Evolutionary conservation across 352 stramenopile species (phyloP).

Genomic region (Globisporangium mamillatum): DNA sequence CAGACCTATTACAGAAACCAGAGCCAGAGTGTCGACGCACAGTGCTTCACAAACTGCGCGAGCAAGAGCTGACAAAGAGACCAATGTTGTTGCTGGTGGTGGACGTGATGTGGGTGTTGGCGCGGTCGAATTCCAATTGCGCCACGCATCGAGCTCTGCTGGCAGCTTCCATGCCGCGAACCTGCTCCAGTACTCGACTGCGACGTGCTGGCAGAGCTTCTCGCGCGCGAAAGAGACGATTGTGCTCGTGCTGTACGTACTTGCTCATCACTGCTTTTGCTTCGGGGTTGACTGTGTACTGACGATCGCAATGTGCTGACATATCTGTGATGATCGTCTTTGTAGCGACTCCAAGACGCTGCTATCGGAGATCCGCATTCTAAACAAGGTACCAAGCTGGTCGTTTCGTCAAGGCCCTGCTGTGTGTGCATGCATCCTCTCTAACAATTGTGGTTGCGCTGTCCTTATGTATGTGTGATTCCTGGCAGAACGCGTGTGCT

Average conservation of each 20-base stretch:
- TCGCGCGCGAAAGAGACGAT: constrained; percentile 45
- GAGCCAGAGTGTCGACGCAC: neutral
- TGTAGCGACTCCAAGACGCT: constrained; percentile 59
- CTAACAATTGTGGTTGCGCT: neutral
- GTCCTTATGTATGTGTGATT: neutral
- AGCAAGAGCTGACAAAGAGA: too few relatives aligned
- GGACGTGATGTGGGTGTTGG: neutral
- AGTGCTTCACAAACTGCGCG: neutral
- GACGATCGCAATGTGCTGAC: neutral
- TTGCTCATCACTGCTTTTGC: neutral
- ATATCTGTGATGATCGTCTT: neutral
- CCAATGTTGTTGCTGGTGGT: neutral
- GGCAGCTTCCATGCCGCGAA: constrained; percentile 29
- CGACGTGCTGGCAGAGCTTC: constrained; percentile 64
- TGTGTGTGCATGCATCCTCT: neutral
- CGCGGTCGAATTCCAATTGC: constrained; percentile 37
- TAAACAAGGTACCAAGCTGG: constrained; percentile 53
- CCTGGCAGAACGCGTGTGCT: constrained; percentile 52
- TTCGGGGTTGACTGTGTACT: neutral
- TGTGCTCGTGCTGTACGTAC: constrained; percentile 48
- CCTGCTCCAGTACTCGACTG: constrained; percentile 51
- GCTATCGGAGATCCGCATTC: constrained; percentile 61
- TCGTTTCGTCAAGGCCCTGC: neutral
- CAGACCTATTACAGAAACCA: neutral
- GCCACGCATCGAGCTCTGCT: constrained; percentile 32